Conservation (phyloP, 1,139 yeast genomes). For the Zygosaccharomyces pseudobailii region DNA sequence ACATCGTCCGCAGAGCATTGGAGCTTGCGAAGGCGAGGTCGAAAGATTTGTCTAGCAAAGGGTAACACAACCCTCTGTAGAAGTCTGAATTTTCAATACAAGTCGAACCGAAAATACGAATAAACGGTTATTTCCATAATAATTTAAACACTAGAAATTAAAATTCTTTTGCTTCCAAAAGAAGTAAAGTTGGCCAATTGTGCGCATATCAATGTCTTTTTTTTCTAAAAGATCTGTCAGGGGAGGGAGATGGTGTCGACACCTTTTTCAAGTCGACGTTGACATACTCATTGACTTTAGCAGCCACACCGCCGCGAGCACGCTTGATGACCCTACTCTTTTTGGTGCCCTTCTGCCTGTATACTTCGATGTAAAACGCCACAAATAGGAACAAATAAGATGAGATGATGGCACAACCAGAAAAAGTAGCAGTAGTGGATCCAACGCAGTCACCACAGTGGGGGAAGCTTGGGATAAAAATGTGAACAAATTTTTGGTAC, state of each 20-base stretch:
- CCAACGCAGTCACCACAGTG: conserved; percentile 71
- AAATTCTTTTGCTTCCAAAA: background rate
- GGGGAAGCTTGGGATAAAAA: conserved; percentile 42
- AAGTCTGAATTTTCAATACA: background rate
- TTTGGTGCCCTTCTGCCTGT: conserved; percentile 54
- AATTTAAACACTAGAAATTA: background rate
- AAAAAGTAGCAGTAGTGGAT: conserved; percentile 62
- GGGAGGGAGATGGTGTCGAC: conserved; percentile 42
- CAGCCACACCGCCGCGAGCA: conserved; percentile 77
- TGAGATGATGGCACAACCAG: conserved; percentile 67
- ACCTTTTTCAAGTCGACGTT: conserved; percentile 44
- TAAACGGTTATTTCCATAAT: background rate
- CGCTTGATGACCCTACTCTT: conserved; percentile 53
- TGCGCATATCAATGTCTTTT: conserved; percentile 32
- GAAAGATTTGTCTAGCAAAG: conserved; percentile 26
- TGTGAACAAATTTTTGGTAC: conserved; percentile 44
- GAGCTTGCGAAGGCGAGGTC: conserved; percentile 43
- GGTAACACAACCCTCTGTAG: background rate
- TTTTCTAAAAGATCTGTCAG: conserved; percentile 33
- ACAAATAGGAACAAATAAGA: conserved; percentile 68
- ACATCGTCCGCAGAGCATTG: conserved; percentile 44
- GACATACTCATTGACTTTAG: conserved; percentile 62
- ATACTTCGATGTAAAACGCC: conserved; percentile 72
- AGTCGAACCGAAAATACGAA: background rate
- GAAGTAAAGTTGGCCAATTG: background rate